Evolutionary conservation across 2,329 filamentous ascomycete species (phyloP), one percentile per base, ranked within the genome.

Genomic region (Aspergillus japonicus): DNA sequence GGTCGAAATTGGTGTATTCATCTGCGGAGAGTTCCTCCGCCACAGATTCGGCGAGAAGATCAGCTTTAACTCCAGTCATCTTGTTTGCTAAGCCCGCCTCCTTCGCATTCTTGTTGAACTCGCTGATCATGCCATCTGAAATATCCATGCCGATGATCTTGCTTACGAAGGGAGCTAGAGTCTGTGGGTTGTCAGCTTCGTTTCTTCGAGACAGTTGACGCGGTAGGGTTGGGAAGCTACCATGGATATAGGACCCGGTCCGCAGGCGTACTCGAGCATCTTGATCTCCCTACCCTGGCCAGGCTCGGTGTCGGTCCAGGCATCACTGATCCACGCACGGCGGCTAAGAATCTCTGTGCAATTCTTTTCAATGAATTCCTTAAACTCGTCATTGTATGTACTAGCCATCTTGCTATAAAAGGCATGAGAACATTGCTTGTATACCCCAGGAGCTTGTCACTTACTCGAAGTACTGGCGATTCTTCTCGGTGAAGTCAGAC

Each of bases 221-320:
- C 5, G 8, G 2, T 6, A 48, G 8, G n/a, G 29, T 26, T 53
- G 6, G 59, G 21, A 29, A 21, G 75, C 81, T 65, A 89, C 87
- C 72, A 83, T 81, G 12, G 88, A 88, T 63, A 90, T 79, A 57
- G 85, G 74, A 2, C 89, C 89, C 5, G 88, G 87, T 8, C 90
- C 90, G 69, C 89, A 92, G 16, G 90, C 90, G 73, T 92, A 93
- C 71, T 93, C 90, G 2, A 92, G 78, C 21, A 91, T 75, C 50
- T 82, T 82, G 47, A 86, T 59, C 33, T 68, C 65, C 26, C 70
- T 67, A 19, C 64, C 68, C 23, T 68, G 69, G n/a, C 65, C 68
- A 10, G 65, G 58, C 44, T 68, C 64, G 4, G 71, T 74, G 56
- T 75, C 71, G 12, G 59, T 66, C 75, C 85, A 87, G 56, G 83